A percentile compares a stretch with the other conserved stretches of the same genome.
Conservation (phyloP, 441 rosid species). For the Aquilaria agallochum region DNA sequence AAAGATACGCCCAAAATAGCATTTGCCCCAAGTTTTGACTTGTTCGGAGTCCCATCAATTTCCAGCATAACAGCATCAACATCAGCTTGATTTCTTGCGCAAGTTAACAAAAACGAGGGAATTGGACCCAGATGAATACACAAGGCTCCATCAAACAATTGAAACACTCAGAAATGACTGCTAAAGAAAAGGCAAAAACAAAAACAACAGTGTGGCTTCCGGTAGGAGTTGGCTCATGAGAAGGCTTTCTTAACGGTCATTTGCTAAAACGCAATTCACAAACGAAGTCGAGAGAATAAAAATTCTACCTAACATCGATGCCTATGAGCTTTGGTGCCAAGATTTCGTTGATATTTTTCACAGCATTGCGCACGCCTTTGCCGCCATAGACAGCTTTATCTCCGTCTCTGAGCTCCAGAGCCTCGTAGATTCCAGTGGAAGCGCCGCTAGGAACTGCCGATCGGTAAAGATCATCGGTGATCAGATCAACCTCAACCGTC, state of each 20-base stretch:
- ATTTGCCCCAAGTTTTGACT: conserved; percentile 87
- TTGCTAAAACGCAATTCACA: background rate
- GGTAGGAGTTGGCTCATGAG: too few relatives aligned
- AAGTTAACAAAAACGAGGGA: conserved; percentile 1
- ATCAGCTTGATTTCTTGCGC: conserved; percentile 71
- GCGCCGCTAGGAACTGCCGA: conserved; percentile 98
- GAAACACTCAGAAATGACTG: too few relatives aligned
- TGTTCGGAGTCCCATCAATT: conserved; percentile 83
- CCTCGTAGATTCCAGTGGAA: conserved; percentile 94
- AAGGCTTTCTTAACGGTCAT: background rate
- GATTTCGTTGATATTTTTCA: conserved; percentile 58
- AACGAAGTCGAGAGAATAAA: background rate
- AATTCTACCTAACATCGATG: conserved; percentile 74
- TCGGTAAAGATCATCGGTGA: conserved; percentile 69
- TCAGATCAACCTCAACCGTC: conserved; percentile 89
- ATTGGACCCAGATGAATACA: conserved; percentile 7
- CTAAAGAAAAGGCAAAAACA: too few relatives aligned
- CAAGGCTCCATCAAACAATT: too few relatives aligned
- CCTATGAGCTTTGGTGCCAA: conserved; percentile 86
- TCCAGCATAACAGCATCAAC: conserved; percentile 87
- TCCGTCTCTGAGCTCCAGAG: conserved; percentile 88
- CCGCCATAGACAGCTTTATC: conserved; percentile 84
- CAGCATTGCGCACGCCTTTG: conserved; percentile 81
- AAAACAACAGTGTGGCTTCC: too few relatives aligned
- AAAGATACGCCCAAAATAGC: conserved; percentile 90